phyloP scores from a whole-genome alignment of 345 rosid species.

The Pseudoturritis turrita region DNA sequence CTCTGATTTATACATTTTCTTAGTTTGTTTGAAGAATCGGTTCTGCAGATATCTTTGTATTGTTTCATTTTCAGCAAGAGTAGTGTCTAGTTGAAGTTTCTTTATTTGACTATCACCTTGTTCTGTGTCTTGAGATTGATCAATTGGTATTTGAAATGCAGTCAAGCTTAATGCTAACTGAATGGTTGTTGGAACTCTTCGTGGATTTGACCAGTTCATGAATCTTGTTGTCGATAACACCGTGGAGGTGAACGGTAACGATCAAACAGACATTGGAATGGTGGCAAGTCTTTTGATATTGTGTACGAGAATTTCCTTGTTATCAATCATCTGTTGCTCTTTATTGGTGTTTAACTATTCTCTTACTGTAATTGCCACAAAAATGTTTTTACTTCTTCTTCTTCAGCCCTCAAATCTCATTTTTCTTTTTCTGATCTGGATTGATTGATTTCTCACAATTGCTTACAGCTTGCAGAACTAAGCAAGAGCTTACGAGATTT shows the following conservation, averaged over 20 bases:
- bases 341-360: neutral
- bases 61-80: too few relatives aligned
- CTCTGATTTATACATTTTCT: neutral
- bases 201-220: conserved; percentile 85
- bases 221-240: conserved; percentile 75
- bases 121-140: neutral
- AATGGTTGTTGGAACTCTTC: conserved; percentile 72
- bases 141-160: too few relatives aligned
- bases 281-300: conserved; percentile 46
- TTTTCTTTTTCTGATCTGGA: too few relatives aligned
- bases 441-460: neutral
- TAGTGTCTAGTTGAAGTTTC: too few relatives aligned
- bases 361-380: too few relatives aligned
- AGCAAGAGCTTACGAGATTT: conserved; percentile 74
- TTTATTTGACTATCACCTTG: neutral
- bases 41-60: too few relatives aligned
- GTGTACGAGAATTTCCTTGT: neutral
- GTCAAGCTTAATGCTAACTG: too few relatives aligned
- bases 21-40: neutral
- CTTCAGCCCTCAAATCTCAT: neutral
- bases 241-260: conserved; percentile 63
- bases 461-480: conserved; percentile 64
- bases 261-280: conserved; percentile 67
- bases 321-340: neutral
- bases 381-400: conserved; percentile 25